Conservation (phyloP, 2,329 filamentous ascomycete genomes). For the Ustilaginoidea virens region DNA sequence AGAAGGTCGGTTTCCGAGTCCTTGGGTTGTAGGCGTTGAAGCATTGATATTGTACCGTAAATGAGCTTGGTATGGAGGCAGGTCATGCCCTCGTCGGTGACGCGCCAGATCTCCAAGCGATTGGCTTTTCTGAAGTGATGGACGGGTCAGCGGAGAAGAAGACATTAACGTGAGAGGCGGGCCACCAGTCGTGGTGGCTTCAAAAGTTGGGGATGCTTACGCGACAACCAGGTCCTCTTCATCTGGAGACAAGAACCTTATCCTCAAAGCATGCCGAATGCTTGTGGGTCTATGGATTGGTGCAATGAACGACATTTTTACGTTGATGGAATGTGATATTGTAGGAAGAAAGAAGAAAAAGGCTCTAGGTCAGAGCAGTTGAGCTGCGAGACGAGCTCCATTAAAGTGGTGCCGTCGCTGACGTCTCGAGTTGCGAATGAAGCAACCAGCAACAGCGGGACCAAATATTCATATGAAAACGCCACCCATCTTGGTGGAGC, state of each 20-base stretch:
- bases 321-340: conserved; percentile 2
- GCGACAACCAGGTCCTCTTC: conserved; percentile 76
- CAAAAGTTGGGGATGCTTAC: conserved; percentile 35
- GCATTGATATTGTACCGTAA: conserved; percentile 75
- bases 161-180: not conserved
- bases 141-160: conserved; percentile 3
- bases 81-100: conserved; percentile 46
- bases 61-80: conserved; percentile 56
- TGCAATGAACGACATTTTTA: conserved; percentile 76
- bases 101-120: conserved; percentile 68
- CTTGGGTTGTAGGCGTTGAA: conserved; percentile 63
- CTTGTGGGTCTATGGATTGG: conserved; percentile 88
- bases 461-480: no score
- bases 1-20: conserved; percentile 66
- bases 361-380: conserved; percentile 9
- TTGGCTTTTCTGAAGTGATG: conserved; percentile 54
- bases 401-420: conserved; percentile 4
- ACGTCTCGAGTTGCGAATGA: conserved; percentile 2
- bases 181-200: not conserved
- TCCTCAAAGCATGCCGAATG: conserved; percentile 73
- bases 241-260: conserved; percentile 57
- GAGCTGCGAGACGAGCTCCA: conserved; percentile 14
- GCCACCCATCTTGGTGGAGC: no score
- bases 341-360: not conserved
- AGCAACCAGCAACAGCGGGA: no score